Evolutionary conservation across 148 eudicot genomes (phyloP).

Genomic region (Oxyria digyna): DNA sequence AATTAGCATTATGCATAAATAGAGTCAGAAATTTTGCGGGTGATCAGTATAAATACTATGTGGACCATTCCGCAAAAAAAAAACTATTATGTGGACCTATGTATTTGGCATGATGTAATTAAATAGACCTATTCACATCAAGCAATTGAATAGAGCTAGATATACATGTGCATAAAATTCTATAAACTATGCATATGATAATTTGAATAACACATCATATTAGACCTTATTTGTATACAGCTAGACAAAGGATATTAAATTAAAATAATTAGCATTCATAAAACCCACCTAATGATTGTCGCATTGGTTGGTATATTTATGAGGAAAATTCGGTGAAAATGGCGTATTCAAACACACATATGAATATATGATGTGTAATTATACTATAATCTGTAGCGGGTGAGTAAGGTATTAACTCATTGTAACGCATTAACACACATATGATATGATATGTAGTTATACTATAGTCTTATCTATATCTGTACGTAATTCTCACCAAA

Average conservation of each 20-base stretch:
- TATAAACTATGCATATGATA: neutral
- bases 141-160: neutral
- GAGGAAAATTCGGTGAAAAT: no score
- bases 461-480: no score
- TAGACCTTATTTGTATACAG: neutral
- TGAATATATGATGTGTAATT: no score
- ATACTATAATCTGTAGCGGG: no score
- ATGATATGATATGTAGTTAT: no score
- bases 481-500: no score
- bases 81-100: neutral
- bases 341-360: no score
- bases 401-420: no score
- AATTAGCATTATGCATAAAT: neutral
- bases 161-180: neutral
- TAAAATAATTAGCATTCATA: neutral
- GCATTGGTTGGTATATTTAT: neutral
- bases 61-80: no score
- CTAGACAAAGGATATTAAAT: neutral
- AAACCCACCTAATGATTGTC: neutral
- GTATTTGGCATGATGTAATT: slow-evolving; percentile 3
- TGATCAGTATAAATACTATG: neutral
- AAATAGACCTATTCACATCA: neutral
- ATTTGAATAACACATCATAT: neutral
- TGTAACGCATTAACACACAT: no score
- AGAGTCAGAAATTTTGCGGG: neutral